phyloP scores from a whole-genome alignment of 108 stramenopile genomes.

The Cyclotella distinguenda region DNA sequence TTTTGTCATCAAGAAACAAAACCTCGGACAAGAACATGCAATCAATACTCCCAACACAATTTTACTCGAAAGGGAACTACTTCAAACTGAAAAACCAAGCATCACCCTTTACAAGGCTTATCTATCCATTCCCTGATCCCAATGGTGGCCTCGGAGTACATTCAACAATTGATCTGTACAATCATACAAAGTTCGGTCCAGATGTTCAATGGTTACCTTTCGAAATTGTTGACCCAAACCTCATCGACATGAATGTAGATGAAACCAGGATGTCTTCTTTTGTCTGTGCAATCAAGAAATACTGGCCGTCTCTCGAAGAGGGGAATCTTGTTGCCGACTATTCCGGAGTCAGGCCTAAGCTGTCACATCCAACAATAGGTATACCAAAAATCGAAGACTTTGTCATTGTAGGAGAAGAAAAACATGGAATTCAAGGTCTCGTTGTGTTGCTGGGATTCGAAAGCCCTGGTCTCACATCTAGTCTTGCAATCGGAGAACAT shows the following conservation, averaged over 20 bases:
- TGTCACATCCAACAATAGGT: conserved; percentile 58
- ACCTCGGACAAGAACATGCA: not conserved
- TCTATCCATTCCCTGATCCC: conserved; percentile 83
- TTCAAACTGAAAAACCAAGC: conserved; percentile 61
- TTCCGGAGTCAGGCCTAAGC: conserved; percentile 81
- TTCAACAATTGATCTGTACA: conserved; percentile 77
- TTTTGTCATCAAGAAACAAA: conserved; percentile 29
- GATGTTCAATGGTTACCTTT: conserved; percentile 81
- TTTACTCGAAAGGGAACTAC: conserved; percentile 84
- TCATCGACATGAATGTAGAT: conserved; percentile 62
- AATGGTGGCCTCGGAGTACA: conserved; percentile 81
- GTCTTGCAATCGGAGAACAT: conserved; percentile 73
- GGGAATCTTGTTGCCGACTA: conserved; percentile 68
- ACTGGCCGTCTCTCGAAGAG: conserved; percentile 71
- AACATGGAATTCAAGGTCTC: conserved; percentile 70
- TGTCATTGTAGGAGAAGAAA: conserved; percentile 48
- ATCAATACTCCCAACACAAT: conserved; percentile 73
- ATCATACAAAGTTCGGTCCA: conserved; percentile 76
- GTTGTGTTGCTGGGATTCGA: conserved; percentile 77
- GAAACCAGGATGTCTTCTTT: conserved; percentile 53
- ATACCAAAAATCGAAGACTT: conserved; percentile 53
- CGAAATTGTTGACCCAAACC: conserved; percentile 32
- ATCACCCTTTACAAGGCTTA: conserved; percentile 67
- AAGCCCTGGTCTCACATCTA: conserved; percentile 83
- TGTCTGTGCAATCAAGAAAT: conserved; percentile 66